phyloP scores from a whole-genome alignment of 352 stramenopile species.

The Pythium coloratum region DNA sequence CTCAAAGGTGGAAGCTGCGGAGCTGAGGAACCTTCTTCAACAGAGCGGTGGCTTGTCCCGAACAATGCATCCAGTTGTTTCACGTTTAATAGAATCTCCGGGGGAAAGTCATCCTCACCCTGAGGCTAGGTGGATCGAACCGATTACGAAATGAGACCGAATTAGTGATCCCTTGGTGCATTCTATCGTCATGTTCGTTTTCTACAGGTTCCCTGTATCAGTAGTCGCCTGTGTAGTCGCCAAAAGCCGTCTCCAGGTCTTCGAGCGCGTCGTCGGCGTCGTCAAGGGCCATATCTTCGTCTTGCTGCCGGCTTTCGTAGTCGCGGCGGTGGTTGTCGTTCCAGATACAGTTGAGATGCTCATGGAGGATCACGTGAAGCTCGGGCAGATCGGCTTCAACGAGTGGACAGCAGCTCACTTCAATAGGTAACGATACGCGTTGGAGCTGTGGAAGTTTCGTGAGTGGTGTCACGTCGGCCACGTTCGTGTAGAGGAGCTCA shows the following conservation, averaged over 20 bases:
- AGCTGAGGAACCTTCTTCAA: no score
- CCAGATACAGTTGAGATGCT: constrained; percentile 18
- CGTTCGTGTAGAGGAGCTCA: constrained; percentile 15
- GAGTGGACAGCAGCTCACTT: constrained; percentile 15
- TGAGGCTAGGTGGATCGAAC: no score
- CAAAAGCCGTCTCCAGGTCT: constrained; percentile 15
- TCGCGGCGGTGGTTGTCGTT: constrained; percentile 7
- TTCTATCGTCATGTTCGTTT: neutral
- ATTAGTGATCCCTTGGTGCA: neutral
- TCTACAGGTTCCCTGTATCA: neutral
- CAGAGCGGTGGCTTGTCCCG: neutral
- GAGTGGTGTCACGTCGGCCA: constrained; percentile 10
- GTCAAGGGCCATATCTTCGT: neutral
- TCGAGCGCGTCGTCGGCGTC: constrained; percentile 1
- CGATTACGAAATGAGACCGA: no score
- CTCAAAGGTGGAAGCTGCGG: no score
- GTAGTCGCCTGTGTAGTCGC: constrained; percentile 21
- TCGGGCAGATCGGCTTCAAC: constrained; percentile 7
- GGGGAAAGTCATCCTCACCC: neutral
- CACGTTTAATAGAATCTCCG: neutral
- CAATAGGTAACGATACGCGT: constrained; percentile 10
- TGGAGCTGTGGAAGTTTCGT: constrained; percentile 2
- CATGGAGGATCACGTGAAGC: constrained; percentile 17
- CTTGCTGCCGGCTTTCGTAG: neutral
- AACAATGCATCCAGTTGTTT: neutral